Percentiles rank a stretch among this genome's conserved stretches.
phyloP scores from a whole-genome alignment of 371 early-diverging fungal genomes.

The Umbelopsis sp. region DNA sequence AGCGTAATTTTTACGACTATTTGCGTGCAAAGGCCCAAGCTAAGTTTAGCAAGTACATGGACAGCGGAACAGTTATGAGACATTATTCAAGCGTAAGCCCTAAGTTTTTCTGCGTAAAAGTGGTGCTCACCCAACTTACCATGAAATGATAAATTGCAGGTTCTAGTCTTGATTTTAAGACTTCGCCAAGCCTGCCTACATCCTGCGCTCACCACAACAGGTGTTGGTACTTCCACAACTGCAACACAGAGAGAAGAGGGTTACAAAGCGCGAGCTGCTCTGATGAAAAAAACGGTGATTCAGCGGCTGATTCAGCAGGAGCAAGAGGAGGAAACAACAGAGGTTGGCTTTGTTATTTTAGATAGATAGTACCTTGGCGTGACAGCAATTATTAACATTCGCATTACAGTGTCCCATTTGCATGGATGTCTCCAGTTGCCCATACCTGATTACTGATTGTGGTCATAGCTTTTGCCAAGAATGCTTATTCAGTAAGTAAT shows the following conservation, averaged over 20 bases:
- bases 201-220: slow-evolving; percentile 36
- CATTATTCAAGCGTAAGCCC: slow-evolving; percentile 58
- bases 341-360: slow-evolving; percentile 12
- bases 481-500: slow-evolving; percentile 38
- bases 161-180: slow-evolving; percentile 41
- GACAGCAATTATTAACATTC: not conserved
- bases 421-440: slow-evolving; percentile 45
- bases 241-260: slow-evolving; percentile 18
- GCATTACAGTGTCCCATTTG: slow-evolving; percentile 46
- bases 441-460: slow-evolving; percentile 36
- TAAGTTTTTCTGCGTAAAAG: not conserved
- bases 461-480: slow-evolving; percentile 55
- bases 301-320: slow-evolving; percentile 29
- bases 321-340: slow-evolving; percentile 24
- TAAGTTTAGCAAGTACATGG: slow-evolving; percentile 52
- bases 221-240: not conserved
- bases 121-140: too few species aligned
- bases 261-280: slow-evolving; percentile 19
- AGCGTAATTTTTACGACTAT: slow-evolving; percentile 63
- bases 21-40: slow-evolving; percentile 55
- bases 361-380: not conserved
- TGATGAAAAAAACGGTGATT: slow-evolving; percentile 30
- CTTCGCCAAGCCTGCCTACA: slow-evolving; percentile 48
- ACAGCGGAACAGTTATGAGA: slow-evolving; percentile 58
- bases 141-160: slow-evolving; percentile 16